Conservation (phyloP, 2,329 filamentous ascomycete species). For the Alternaria arbusti region DNA sequence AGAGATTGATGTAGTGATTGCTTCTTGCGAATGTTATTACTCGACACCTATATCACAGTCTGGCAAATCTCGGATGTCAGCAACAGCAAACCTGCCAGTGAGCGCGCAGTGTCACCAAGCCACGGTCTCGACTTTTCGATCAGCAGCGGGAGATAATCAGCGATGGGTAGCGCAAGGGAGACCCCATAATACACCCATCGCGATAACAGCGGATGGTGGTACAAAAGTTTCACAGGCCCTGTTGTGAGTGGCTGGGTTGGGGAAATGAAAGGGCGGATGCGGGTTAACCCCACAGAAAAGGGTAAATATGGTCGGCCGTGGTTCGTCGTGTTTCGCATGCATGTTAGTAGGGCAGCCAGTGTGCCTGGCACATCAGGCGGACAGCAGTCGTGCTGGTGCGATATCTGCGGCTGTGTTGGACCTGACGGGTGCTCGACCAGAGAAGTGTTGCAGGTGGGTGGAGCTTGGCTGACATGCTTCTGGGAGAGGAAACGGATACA, state of each 20-base stretch:
- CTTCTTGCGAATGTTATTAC: not conserved
- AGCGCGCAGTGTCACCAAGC: not conserved
- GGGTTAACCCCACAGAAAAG: conserved; percentile 9
- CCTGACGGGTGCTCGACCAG: not conserved
- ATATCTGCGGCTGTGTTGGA: not conserved
- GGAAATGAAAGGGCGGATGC: conserved; percentile 15
- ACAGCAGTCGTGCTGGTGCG: not conserved
- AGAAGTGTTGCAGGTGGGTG: not conserved
- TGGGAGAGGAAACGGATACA: not conserved
- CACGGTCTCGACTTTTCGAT: conserved; percentile 11
- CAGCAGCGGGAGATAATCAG: conserved; percentile 8
- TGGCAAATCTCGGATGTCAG: not conserved
- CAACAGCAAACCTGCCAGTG: not conserved
- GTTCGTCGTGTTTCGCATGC: conserved; percentile 9
- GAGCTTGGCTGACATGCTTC: not conserved
- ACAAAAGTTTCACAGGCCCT: not conserved
- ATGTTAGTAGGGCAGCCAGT: not conserved
- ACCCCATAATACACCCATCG: not conserved
- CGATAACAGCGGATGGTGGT: not conserved
- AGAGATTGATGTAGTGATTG: not conserved
- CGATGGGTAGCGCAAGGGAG: conserved; percentile 4
- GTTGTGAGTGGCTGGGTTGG: conserved; percentile 1
- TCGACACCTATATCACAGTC: not conserved
- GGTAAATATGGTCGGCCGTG: conserved; percentile 2
- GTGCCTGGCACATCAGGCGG: not conserved